These are phyloP conservation scores for Agaricus subrufescens DNA, from an alignment of 768 basidiomycete genomes.

Conservation along the genomic window DNA sequence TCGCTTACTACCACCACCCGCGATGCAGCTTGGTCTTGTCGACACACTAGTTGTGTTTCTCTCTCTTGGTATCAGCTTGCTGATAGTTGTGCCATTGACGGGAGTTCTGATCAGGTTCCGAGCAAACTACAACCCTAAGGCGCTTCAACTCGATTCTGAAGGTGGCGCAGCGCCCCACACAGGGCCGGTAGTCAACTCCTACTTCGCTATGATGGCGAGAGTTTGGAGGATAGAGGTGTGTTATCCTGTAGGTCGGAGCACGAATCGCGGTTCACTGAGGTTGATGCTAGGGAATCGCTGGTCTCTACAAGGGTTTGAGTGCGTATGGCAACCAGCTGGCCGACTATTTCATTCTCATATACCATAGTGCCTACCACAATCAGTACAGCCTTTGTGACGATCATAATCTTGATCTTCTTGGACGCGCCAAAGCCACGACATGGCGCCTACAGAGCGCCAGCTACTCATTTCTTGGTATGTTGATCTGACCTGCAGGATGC, in stretches of 20 bases:
- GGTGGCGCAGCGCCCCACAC: slow-evolving; percentile 73
- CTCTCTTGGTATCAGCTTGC: slow-evolving; percentile 49
- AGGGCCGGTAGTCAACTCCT: slow-evolving; percentile 72
- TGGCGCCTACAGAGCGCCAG: slow-evolving; percentile 60
- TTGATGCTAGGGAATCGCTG: slow-evolving; percentile 49
- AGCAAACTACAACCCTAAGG: slow-evolving; percentile 84
- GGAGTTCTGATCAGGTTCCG: slow-evolving; percentile 73
- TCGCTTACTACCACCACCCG: slow-evolving; percentile 13
- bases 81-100: slow-evolving; percentile 54
- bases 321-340: slow-evolving; percentile 14
- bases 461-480: slow-evolving; percentile 45
- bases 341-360: background rate
- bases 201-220: slow-evolving; percentile 67
- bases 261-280: background rate
- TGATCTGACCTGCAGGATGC: background rate
- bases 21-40: slow-evolving; percentile 25
- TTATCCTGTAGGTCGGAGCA: background rate
- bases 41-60: slow-evolving; percentile 37
- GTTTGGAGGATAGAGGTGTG: slow-evolving; percentile 71
- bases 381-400: slow-evolving; percentile 50
- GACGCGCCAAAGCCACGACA: slow-evolving; percentile 58
- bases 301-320: slow-evolving; percentile 80
- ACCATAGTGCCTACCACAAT: slow-evolving; percentile 36
- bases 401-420: slow-evolving; percentile 53
- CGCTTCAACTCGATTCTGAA: slow-evolving; percentile 74